These are phyloP conservation scores for Podospora tetraspora DNA, from an alignment of 495 filamentous ascomycete species.

Conservation along the genomic window DNA sequence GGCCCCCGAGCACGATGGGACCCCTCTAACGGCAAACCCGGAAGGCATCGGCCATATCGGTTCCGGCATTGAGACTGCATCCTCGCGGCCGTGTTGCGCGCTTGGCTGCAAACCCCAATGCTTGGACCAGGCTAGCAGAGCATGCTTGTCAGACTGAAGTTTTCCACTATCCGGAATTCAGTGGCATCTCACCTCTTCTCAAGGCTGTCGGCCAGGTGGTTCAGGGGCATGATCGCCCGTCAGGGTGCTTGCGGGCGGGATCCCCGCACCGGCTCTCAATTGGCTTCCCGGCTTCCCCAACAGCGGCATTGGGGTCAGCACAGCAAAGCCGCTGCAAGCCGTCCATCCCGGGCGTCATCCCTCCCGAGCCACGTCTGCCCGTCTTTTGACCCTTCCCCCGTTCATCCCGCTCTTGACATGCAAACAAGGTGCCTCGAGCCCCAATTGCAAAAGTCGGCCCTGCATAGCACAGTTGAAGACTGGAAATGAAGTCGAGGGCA, in stretches of 20 bases:
- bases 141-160: no score
- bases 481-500: neutral
- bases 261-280: neutral
- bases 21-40: no score
- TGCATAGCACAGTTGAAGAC: neutral
- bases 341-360: neutral
- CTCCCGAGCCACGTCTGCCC: constrained; percentile 1
- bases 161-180: neutral
- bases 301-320: neutral
- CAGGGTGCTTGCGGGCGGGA: neutral
- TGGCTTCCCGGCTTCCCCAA: neutral
- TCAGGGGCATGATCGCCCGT: neutral
- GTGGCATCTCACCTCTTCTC: neutral
- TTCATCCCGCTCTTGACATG: neutral
- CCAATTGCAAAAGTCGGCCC: neutral
- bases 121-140: neutral
- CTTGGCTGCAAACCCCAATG: neutral
- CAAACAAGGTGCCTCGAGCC: neutral
- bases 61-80: neutral
- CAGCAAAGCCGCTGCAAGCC: neutral
- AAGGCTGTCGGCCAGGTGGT: neutral
- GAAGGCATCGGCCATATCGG: no score
- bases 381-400: neutral
- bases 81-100: no score
- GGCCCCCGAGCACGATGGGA: no score